Base-by-base conservation (phyloP, 495 filamentous ascomycete species). In the Bombardia bombarda region DNA sequence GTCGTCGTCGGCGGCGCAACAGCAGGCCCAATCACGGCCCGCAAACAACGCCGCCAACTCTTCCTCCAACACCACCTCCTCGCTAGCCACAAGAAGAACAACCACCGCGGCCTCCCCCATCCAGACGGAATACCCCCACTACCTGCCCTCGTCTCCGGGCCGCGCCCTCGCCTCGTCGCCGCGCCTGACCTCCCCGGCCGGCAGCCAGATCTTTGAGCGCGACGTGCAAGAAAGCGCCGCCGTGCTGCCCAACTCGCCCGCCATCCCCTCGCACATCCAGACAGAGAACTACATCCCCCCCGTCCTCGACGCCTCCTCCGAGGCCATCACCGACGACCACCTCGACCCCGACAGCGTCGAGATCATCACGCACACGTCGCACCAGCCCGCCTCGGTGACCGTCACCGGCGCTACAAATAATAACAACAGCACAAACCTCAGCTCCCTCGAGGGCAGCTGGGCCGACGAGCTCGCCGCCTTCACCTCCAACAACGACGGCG, bases 211-310 rank as follows among this genome's bases (percentile, higher is more conserved):
- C 54, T 95, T 95, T 63, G 89, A 95, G 70, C 84, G 89, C 51
- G 82, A 86, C 62, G 90, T 95, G 12, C 90, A 95, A 59, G 89
- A 95, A 53, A 78, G 74, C 52, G 65, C 75, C 22, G 32, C 76
- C 7, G 63, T 77, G n/a, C 55, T 72, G 6, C 80, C 87, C 39
- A 76, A 71, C 33, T 84, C 82, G 9, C 77, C 84, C 3, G 80
- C 84, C 8, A 90, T 92, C 45, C 89, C 89, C 7, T 77, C 82
- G 2, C 89, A 95, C 55, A 93, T 95, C 52, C 77, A 82, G 47
- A 93, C 85, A 21, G 89, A 95, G 60, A 88, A 95, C 66, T 81
- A 88, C 57, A 95, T 95, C 54, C 89, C 89, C 19, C 78, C 89
- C 1, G 89, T 90, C 9, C 72, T 95, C 17, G 89, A 95, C 61